Evolutionary conservation across 208 protist genomes (phyloP).

Genomic region (Novymonas esmeraldas): DNA sequence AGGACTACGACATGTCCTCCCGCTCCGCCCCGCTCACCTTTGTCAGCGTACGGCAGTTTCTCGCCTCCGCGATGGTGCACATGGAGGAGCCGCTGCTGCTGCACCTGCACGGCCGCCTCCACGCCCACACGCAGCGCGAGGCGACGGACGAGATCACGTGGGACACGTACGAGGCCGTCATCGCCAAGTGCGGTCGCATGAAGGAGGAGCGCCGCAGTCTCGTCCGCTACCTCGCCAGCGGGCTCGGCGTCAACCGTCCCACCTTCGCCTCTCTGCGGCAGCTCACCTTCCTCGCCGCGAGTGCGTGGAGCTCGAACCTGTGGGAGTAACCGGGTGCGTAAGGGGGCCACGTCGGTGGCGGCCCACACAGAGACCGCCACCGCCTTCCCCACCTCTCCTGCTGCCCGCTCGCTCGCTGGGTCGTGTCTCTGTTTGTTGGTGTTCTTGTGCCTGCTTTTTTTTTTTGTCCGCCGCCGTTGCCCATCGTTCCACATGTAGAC

Average conservation of each 20-base stretch:
- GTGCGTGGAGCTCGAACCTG: constrained; percentile 77
- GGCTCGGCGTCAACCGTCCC: constrained; percentile 73
- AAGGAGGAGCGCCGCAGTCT: constrained; percentile 63
- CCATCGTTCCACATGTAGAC: no score
- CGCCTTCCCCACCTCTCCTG: neutral
- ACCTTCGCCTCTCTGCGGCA: constrained; percentile 62
- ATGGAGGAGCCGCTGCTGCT: constrained; percentile 81
- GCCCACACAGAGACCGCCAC: neutral
- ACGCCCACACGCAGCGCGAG: constrained; percentile 42
- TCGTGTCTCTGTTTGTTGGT: no score
- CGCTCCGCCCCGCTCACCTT: constrained; percentile 78
- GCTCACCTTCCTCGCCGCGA: constrained; percentile 68
- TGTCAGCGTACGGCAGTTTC: constrained; percentile 68
- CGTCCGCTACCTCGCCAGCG: constrained; percentile 70
- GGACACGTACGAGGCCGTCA: constrained; percentile 62
- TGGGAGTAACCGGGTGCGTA: constrained; percentile 32
- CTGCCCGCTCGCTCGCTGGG: no score
- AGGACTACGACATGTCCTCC: constrained; percentile 81
- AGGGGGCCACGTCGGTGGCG: neutral
- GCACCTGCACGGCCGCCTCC: constrained; percentile 79
- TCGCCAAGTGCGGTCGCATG: constrained; percentile 58
- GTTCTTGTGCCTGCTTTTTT: no score
- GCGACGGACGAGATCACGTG: constrained; percentile 61
- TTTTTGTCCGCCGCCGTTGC: no score
- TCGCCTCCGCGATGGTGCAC: constrained; percentile 76